These are phyloP conservation scores for Leccinum disarticulatum DNA, from an alignment of 768 basidiomycete genomes.

Conservation along the genomic window DNA sequence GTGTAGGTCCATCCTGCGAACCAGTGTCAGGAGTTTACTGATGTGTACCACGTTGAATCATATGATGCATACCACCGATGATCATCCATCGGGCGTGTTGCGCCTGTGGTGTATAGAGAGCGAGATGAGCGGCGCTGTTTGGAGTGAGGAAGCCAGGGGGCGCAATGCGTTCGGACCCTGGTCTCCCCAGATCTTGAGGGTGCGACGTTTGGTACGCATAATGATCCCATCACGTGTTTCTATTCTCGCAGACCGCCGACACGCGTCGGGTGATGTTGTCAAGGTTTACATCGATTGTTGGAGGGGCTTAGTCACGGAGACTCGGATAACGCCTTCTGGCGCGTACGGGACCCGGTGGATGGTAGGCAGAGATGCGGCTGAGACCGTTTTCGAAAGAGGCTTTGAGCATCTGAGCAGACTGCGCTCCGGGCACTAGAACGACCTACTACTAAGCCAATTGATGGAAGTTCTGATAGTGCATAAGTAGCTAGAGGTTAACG, in stretches of 20 bases:
- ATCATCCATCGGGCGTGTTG: conserved; percentile 39
- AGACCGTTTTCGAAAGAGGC: no score
- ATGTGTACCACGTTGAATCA: conserved; percentile 26
- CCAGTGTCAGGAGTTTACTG: background rate
- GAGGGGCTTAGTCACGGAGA: conserved; percentile 75
- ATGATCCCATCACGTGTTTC: conserved; percentile 56
- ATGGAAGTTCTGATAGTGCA: no score
- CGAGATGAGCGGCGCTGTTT: conserved; percentile 53
- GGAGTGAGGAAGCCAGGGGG: conserved; percentile 51
- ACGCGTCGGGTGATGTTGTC: conserved; percentile 31
- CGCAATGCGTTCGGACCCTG: conserved; percentile 49
- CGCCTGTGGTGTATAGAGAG: conserved; percentile 52
- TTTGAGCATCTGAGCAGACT: no score
- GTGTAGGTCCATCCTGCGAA: conserved; percentile 18
- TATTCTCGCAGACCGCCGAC: conserved; percentile 56
- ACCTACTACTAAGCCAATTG: no score
- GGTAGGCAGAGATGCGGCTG: no score
- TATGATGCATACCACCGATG: conserved; percentile 25
- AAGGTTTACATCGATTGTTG: conserved; percentile 53
- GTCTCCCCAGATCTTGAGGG: conserved; percentile 57
- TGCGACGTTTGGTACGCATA: conserved; percentile 38
- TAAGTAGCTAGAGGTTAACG: no score
- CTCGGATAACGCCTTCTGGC: conserved; percentile 55
- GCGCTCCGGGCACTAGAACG: no score
- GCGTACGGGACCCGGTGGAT: no score